These are phyloP conservation scores for Diaporthe citriasiana DNA, from an alignment of 2,329 filamentous ascomycete genomes.

Conservation along the genomic window DNA sequence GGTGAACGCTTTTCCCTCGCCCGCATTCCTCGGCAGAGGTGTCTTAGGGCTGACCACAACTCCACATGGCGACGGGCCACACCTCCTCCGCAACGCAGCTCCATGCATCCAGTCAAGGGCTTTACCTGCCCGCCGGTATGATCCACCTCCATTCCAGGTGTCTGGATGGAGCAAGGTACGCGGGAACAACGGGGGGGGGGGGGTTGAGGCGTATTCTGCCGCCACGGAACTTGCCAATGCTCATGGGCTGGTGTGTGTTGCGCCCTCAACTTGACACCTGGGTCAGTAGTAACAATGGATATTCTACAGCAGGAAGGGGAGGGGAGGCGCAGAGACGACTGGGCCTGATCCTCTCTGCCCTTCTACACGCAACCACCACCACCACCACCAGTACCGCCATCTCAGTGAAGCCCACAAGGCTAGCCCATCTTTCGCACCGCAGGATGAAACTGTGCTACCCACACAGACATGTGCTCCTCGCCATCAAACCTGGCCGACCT, in stretches of 20 bases:
- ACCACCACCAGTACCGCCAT: neutral
- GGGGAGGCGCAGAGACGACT: conserved; percentile 18
- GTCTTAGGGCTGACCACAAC: conserved; percentile 35
- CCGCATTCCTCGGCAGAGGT: conserved; percentile 30
- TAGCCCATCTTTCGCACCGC: conserved; percentile 7
- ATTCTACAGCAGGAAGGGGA: neutral
- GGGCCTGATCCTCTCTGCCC: conserved; percentile 10
- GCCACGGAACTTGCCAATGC: conserved; percentile 8
- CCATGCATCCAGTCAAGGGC: conserved; percentile 30
- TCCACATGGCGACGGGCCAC: conserved; percentile 16
- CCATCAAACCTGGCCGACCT: conserved; percentile 27
- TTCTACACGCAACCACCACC: conserved; percentile 1
- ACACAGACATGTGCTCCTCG: conserved; percentile 13
- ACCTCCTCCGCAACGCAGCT: conserved; percentile 3
- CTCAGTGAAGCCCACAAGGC: neutral
- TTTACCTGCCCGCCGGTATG: conserved; percentile 35
- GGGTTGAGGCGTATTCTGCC: neutral
- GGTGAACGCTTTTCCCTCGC: conserved; percentile 21
- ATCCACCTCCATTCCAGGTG: conserved; percentile 14
- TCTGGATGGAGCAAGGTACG: conserved; percentile 5
- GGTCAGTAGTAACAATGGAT: neutral
- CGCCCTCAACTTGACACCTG: neutral
- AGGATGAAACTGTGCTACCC: conserved; percentile 35
- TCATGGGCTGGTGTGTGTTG: neutral
- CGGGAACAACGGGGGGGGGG: neutral